phyloP scores from a whole-genome alignment of 208 protist species.

The Naegleria lovaniensis region DNA sequence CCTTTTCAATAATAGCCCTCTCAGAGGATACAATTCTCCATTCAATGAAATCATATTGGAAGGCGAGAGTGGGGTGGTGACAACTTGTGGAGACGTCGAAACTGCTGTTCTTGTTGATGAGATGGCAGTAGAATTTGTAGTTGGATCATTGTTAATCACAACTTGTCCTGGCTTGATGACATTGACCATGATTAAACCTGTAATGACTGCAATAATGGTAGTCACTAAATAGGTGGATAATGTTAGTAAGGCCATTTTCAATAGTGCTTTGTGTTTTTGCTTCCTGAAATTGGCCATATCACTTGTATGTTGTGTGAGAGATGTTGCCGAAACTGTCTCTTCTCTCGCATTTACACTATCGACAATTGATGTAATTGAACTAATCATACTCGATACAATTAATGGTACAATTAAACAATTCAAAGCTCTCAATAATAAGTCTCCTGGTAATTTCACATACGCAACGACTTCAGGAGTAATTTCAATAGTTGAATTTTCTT shows the following conservation, averaged over 20 bases:
- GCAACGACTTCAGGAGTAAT: not conserved
- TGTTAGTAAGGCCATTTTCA: conserved; percentile 21
- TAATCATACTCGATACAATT: conserved; percentile 33
- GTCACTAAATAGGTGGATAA: conserved; percentile 17
- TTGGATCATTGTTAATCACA: not conserved
- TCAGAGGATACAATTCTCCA: not conserved
- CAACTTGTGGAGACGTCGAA: too few relatives aligned
- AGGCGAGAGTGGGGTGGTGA: too few relatives aligned
- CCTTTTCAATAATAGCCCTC: not conserved
- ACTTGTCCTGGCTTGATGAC: conserved; percentile 29
- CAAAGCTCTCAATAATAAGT: conserved; percentile 32
- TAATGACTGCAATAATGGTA: conserved; percentile 26
- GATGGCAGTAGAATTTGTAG: not conserved
- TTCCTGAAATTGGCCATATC: not conserved
- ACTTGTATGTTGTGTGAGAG: not conserved
- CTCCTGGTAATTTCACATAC: conserved; percentile 31
- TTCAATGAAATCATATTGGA: not conserved
- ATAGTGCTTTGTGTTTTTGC: not conserved
- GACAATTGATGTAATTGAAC: conserved; percentile 29
- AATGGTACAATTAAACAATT: conserved; percentile 30
- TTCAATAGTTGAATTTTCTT: not conserved
- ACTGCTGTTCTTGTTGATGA: too few relatives aligned
- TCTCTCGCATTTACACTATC: not conserved
- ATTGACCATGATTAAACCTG: conserved; percentile 30
- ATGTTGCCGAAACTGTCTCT: not conserved